Percentiles rank a stretch among this genome's conserved stretches.
phyloP scores from a whole-genome alignment of 148 eudicot species.

The Vaccinium darrowii region DNA sequence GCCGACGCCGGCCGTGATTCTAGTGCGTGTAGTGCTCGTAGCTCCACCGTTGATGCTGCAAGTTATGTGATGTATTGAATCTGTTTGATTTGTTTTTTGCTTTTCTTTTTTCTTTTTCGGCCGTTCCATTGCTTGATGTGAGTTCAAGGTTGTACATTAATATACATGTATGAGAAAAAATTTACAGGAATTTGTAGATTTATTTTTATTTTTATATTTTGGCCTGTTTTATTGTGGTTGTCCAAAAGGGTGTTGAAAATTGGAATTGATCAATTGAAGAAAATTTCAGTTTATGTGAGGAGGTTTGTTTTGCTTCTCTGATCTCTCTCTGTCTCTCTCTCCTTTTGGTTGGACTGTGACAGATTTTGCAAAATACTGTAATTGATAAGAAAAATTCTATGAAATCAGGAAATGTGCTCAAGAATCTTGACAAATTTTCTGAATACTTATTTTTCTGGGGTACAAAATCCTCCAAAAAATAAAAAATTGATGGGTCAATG shows the following conservation, averaged over 20 bases:
- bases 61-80: slow-evolving; percentile 20
- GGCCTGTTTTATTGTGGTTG: background rate
- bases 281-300: background rate
- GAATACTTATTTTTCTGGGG: no score
- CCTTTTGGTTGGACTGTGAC: no score
- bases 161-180: background rate
- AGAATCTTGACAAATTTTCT: no score
- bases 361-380: no score
- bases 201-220: background rate
- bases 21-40: background rate
- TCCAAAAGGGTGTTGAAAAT: background rate
- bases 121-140: background rate
- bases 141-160: background rate
- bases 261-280: background rate
- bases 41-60: slow-evolving; percentile 13
- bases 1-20: slow-evolving; percentile 10
- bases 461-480: no score
- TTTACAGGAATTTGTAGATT: background rate
- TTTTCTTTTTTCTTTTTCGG: background rate
- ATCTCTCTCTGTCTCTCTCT: background rate
- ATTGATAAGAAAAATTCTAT: no score
- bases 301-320: background rate
- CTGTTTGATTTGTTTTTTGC: background rate
- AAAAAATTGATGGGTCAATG: no score
- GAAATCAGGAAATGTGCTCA: no score